Evolutionary conservation across 192 early-diverging fungal genomes (phyloP).

Genomic region (Gaertneriomyces semiglobifer): DNA sequence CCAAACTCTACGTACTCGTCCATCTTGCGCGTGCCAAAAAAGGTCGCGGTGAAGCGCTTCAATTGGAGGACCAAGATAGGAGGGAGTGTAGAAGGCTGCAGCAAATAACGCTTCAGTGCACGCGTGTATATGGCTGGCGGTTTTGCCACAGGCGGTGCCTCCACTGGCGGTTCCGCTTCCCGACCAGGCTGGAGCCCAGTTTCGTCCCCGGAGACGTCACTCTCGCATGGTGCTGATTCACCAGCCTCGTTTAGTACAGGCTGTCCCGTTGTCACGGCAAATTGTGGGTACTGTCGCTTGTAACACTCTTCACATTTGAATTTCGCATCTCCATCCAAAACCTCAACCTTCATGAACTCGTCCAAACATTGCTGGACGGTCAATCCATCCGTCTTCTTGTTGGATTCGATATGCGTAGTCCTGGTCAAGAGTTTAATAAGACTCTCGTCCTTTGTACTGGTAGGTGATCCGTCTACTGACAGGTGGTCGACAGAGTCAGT

Average conservation of each 20-base stretch:
- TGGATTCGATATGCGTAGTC: neutral
- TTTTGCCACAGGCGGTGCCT: neutral
- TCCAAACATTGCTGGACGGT: constrained; percentile 30
- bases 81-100: constrained; percentile 34
- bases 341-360: constrained; percentile 58
- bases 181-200: neutral
- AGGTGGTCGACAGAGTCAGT: constrained; percentile 6
- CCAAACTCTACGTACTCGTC: constrained; percentile 40
- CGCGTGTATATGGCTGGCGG: constrained; percentile 20
- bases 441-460: neutral
- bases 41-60: constrained; percentile 44
- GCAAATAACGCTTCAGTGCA: constrained; percentile 46
- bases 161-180: constrained; percentile 1
- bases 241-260: neutral
- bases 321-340: constrained; percentile 57
- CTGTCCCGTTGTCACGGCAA: neutral
- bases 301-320: constrained; percentile 65
- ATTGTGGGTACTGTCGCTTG: constrained; percentile 27
- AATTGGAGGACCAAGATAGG: constrained; percentile 42
- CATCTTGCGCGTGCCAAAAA: constrained; percentile 31
- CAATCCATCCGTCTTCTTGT: neutral
- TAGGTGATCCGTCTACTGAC: neutral
- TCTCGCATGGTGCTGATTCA: neutral
- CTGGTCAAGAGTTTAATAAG: constrained; percentile 23
- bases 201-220: neutral